Evolutionary conservation across 305 asterid genomes (phyloP).

Genomic region (Fraxinus latifolia): DNA sequence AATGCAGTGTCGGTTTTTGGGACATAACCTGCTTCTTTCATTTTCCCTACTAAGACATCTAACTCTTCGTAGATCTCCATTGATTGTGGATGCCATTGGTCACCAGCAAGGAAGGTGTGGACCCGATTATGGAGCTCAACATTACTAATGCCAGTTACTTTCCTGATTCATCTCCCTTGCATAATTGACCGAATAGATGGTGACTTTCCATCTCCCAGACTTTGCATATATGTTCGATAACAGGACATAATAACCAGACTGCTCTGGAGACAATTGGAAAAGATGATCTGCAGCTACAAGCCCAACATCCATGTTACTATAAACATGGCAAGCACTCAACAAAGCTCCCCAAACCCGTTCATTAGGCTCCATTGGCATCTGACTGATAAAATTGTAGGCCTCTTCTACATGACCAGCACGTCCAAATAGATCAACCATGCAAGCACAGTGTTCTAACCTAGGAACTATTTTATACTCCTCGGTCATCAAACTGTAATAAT

Average conservation of each 20-base stretch:
- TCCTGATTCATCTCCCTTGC: conserved; percentile 62
- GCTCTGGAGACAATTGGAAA: conserved; percentile 61
- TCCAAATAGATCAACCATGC: conserved; percentile 87
- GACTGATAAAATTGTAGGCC: conserved; percentile 57
- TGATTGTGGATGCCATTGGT: conserved; percentile 55
- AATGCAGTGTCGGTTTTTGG: conserved; percentile 65
- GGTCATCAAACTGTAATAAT: conserved; percentile 53
- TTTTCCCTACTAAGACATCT: conserved; percentile 60
- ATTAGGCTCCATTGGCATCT: conserved; percentile 61
- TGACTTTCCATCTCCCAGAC: conserved; percentile 75
- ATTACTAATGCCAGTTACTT: conserved; percentile 75
- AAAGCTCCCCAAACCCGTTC: conserved; percentile 83
- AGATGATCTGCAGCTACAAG: conserved; percentile 70
- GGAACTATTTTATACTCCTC: conserved; percentile 60
- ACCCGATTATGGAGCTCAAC: conserved; percentile 55
- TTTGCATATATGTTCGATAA: conserved; percentile 75
- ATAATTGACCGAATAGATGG: conserved; percentile 52
- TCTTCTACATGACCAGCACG: conserved; percentile 62
- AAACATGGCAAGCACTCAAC: conserved; percentile 67
- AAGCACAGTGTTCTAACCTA: conserved; percentile 67
- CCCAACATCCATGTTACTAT: conserved; percentile 61
- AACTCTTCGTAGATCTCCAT: conserved; percentile 60
- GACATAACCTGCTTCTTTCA: conserved; percentile 69
- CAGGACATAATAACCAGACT: conserved; percentile 73
- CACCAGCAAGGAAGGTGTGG: conserved; percentile 81